Evolutionary conservation across 2,329 filamentous ascomycete genomes (phyloP).

Genomic region (Colletotrichum incanum): DNA sequence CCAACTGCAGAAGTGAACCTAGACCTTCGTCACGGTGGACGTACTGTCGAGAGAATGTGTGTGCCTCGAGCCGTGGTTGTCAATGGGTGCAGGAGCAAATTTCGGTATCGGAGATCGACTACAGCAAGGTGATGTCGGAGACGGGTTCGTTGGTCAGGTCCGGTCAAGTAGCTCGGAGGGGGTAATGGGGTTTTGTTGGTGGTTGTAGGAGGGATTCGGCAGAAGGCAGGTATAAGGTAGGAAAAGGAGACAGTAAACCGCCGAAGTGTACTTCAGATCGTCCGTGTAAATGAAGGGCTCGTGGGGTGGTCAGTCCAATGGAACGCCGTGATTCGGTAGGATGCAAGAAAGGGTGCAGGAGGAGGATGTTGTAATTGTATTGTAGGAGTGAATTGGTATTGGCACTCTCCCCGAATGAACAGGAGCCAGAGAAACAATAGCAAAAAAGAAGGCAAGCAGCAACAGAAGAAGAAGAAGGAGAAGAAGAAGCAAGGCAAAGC

Average conservation of each 20-base stretch:
- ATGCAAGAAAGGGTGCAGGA: slow-evolving; percentile 16
- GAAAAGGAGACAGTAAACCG: slow-evolving; percentile 4
- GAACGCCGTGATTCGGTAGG: slow-evolving; percentile 37
- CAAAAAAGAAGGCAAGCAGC: slow-evolving; percentile 24
- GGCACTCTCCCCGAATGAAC: slow-evolving; percentile 1
- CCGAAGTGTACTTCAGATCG: slow-evolving; percentile 29
- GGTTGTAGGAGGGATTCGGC: slow-evolving; percentile 1
- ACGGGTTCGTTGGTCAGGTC: slow-evolving; percentile 9
- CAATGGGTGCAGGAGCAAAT: slow-evolving; percentile 1
- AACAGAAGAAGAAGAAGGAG: background rate
- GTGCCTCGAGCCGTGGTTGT: background rate
- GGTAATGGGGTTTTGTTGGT: slow-evolving; percentile 4
- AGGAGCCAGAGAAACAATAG: slow-evolving; percentile 10
- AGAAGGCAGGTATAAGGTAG: slow-evolving; percentile 11
- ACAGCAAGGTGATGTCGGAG: slow-evolving; percentile 3
- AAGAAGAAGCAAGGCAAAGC: slow-evolving; percentile 24
- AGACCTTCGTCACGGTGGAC: background rate
- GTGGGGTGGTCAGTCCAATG: slow-evolving; percentile 34
- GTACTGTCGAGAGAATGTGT: background rate
- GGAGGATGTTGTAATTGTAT: slow-evolving; percentile 28
- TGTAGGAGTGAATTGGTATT: slow-evolving; percentile 14
- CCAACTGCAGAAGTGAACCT: background rate
- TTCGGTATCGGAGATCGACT: background rate
- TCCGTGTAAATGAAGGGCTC: slow-evolving; percentile 43
- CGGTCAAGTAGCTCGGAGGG: slow-evolving; percentile 6